A percentile compares a stretch with the other conserved stretches of the same genome.
These are phyloP conservation scores for Fraxinus velutina DNA, from an alignment of 305 asterid species.

Conservation along the genomic window DNA sequence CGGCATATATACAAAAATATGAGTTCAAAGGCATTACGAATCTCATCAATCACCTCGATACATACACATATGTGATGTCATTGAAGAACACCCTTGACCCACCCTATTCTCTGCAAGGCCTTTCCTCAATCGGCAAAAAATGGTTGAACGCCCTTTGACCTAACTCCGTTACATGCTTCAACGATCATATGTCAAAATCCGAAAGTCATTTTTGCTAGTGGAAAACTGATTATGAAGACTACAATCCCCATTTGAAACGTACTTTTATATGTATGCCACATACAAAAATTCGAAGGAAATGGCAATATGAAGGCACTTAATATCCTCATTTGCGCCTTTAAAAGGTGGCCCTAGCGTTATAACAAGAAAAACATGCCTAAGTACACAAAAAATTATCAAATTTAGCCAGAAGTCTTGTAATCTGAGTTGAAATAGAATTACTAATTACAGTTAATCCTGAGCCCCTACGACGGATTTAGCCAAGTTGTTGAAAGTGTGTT, in stretches of 20 bases:
- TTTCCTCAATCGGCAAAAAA: neutral
- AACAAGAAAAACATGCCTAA: neutral
- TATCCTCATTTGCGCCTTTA: neutral
- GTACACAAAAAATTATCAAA: neutral
- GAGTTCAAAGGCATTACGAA: neutral
- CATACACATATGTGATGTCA: neutral
- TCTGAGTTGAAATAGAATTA: neutral
- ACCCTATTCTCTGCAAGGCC: neutral
- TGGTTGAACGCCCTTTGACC: neutral
- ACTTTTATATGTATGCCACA: neutral
- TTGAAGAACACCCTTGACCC: neutral
- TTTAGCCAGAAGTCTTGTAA: neutral
- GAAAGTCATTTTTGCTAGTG: neutral
- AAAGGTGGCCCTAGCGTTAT: neutral
- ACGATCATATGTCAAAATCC: neutral
- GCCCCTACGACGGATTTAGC: neutral
- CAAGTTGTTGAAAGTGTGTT: neutral
- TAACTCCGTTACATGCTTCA: neutral
- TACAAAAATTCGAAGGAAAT: neutral
- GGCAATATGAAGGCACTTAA: neutral
- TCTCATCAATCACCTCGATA: neutral
- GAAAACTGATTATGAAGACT: neutral
- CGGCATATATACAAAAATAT: neutral
- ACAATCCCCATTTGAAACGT: neutral
- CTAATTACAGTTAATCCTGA: neutral